Base-by-base conservation (phyloP, 2,329 filamentous ascomycete species). In the Fusarium sp. region DNA sequence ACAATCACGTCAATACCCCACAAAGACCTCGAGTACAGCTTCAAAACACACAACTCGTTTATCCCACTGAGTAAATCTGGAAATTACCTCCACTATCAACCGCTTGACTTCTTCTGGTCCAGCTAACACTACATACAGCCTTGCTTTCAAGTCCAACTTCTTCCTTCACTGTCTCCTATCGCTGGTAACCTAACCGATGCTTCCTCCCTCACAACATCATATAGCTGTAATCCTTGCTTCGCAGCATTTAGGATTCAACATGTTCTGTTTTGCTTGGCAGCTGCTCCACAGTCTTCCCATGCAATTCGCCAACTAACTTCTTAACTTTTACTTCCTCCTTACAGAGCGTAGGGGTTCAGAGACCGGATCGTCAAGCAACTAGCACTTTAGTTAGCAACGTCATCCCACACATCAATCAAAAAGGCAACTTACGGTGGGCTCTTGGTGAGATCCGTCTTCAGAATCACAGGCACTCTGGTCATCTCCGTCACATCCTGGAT, bases 401-500 rank as follows among this genome's bases (percentile, higher is more conserved):
- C 35, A 9, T 63, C 41, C 35, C 14, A 14, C 8, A 64, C 24
- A 31, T 18, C 37, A 57, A 41, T 16, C 7, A 22, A n/a, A 27
- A 33, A n/a, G 14, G 7, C 4, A 24, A 96, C 97, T 92, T 93
- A 99, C 95, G 97, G 97, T 86, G 97, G 97, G 87, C 96, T 98
- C 94, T 99, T 99, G 86, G 89, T 94, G 80, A 99, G 90, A 86
- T 99, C 97, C 76, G 97, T 98, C 92, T 98, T 98, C 80, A 99
- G 86, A 82, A 99, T 97, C 77, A 99, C 94, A n/a, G 97, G 97
- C 71, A 99, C 94, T 77, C 96, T 90, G 50, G 95, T 96, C 95
- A 99, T 98, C 88, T 99, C 97, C 67, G 92, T 95, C 76, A 99
- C 95, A 83, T 99, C 97, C 85, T 99, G 97, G 80, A 99, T 98